phyloP scores from a whole-genome alignment of 192 early-diverging fungal species.

The Obelidium mucronatum region DNA sequence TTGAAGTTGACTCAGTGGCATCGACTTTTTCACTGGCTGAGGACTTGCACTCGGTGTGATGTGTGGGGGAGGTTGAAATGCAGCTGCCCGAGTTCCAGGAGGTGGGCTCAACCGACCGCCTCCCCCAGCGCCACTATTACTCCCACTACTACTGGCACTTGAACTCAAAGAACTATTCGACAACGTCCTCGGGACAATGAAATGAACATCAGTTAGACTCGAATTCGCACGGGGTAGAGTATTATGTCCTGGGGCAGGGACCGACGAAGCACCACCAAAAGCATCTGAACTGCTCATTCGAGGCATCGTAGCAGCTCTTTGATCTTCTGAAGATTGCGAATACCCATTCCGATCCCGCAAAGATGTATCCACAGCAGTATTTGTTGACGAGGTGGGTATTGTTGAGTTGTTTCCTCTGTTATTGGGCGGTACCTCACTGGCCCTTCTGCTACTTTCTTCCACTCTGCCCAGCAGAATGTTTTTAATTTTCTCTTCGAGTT shows the following conservation, averaged over 20 bases:
- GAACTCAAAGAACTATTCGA: constrained; percentile 12
- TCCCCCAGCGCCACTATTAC: not conserved
- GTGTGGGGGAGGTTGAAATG: not conserved
- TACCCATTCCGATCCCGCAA: constrained; percentile 10
- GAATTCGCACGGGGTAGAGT: constrained; percentile 6
- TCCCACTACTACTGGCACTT: not conserved
- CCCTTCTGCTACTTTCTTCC: constrained; percentile 8
- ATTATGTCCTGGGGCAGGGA: not conserved
- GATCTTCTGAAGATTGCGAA: too few relatives aligned
- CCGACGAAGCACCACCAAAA: too few relatives aligned
- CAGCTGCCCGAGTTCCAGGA: not conserved
- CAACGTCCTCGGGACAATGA: not conserved
- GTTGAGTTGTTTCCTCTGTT: not conserved
- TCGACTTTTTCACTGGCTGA: not conserved
- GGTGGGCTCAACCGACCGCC: not conserved
- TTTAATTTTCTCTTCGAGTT: constrained; percentile 45
- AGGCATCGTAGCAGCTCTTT: too few relatives aligned
- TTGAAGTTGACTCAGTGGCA: not conserved
- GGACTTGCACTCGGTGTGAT: constrained; percentile 4
- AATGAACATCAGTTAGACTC: not conserved
- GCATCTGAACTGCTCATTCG: too few relatives aligned
- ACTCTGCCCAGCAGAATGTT: constrained; percentile 20
- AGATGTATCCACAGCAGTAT: not conserved
- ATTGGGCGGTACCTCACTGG: not conserved
- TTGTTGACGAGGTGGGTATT: not conserved